Conservation (phyloP, 2,329 filamentous ascomycete genomes). For the Trichoderma arundinaceum region DNA sequence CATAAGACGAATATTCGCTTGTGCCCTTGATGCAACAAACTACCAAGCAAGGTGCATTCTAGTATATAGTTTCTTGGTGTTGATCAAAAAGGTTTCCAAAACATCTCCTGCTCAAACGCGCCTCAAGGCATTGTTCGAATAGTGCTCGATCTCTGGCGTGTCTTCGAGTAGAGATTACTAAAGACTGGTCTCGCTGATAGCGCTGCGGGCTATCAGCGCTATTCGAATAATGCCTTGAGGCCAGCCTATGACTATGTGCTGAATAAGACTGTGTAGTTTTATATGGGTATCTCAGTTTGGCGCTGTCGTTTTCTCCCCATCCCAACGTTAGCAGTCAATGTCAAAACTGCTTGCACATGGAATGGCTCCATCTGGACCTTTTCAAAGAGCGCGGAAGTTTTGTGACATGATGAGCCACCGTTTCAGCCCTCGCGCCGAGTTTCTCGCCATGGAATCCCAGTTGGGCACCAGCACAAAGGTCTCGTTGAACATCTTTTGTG, state of each 20-base stretch:
- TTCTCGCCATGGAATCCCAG: slow-evolving; percentile 62
- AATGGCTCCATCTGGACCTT: neutral
- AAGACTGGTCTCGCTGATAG: neutral
- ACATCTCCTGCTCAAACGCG: neutral
- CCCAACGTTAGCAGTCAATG: neutral
- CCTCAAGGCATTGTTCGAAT: neutral
- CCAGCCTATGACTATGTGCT: neutral
- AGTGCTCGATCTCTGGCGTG: neutral
- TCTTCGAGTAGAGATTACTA: neutral
- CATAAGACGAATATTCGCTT: no score
- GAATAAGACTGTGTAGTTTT: neutral
- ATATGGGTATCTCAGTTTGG: slow-evolving; percentile 14
- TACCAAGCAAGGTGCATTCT: no score
- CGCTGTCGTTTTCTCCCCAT: neutral
- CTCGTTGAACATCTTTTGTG: slow-evolving; percentile 76
- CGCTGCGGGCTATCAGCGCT: neutral
- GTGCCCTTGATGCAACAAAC: no score
- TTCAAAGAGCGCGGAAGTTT: slow-evolving; percentile 66
- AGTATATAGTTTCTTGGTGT: neutral
- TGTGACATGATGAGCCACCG: slow-evolving; percentile 74
- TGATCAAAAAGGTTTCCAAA: neutral
- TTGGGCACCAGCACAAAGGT: slow-evolving; percentile 82
- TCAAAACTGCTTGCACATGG: neutral
- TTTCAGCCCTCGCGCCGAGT: slow-evolving; percentile 58
- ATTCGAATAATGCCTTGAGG: slow-evolving; percentile 2